These are phyloP conservation scores for Leptodermis oblonga DNA, from an alignment of 257 asterid genomes.

Conservation along the genomic window DNA sequence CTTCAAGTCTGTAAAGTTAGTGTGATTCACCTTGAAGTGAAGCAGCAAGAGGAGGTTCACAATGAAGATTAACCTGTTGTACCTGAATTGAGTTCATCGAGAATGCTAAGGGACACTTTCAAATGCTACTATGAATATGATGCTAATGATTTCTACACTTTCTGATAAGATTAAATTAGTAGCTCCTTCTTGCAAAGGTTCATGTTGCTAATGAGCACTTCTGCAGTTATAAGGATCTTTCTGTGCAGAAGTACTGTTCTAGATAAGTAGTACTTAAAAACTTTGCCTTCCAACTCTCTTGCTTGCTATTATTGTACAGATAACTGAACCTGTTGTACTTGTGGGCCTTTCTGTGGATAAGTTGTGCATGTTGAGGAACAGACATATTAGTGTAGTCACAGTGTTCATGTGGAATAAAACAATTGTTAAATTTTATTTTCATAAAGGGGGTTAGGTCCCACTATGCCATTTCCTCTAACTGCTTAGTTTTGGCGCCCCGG, in stretches of 20 bases:
- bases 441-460: too few species aligned
- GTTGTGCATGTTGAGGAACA: not conserved
- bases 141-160: not conserved
- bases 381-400: not conserved
- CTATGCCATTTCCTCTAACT: not conserved
- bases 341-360: not conserved
- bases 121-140: not conserved
- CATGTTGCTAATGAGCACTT: conserved; percentile 1
- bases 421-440: not conserved
- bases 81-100: not conserved
- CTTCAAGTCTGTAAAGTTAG: not conserved
- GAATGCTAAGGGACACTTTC: not conserved
- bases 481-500: too few species aligned
- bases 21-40: not conserved
- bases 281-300: not conserved
- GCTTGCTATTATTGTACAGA: not conserved
- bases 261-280: not conserved
- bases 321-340: not conserved
- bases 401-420: not conserved
- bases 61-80: not conserved
- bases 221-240: not conserved
- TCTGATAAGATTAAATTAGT: not conserved
- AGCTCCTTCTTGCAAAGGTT: not conserved
- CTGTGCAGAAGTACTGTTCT: not conserved
- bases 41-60: not conserved